Conservation (phyloP, 345 rosid genomes). For the Salix dunnii region DNA sequence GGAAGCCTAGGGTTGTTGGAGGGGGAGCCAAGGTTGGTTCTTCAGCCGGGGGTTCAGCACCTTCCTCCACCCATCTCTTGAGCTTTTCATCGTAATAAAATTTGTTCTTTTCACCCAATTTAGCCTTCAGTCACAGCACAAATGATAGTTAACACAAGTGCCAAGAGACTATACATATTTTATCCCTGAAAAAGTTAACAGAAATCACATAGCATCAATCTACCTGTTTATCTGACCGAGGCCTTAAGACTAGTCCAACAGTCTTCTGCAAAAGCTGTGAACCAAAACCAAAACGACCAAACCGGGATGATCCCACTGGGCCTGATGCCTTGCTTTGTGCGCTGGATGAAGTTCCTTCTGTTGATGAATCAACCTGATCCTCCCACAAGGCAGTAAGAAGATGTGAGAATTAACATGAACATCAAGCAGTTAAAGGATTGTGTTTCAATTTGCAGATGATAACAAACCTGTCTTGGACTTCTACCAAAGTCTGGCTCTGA, state of each 20-base stretch:
- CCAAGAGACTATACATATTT: not conserved
- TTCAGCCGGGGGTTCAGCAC: constrained; percentile 81
- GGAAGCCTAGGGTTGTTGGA: constrained; percentile 64
- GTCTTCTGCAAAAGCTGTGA: constrained; percentile 77
- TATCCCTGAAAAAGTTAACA: not conserved
- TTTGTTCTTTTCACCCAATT: constrained; percentile 81
- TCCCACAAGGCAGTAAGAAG: constrained; percentile 17
- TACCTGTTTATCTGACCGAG: constrained; percentile 79
- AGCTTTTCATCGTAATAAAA: constrained; percentile 90
- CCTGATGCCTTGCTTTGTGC: constrained; percentile 55
- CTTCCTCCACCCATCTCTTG: constrained; percentile 98
- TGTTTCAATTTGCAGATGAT: constrained; percentile 5
- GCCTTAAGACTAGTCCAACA: constrained; percentile 71
- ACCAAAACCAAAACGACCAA: constrained; percentile 76
- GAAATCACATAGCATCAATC: constrained; percentile 9
- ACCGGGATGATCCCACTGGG: constrained; percentile 58
- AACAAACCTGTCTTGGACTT: constrained; percentile 66
- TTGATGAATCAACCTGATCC: constrained; percentile 57
- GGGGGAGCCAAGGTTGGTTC: constrained; percentile 84
- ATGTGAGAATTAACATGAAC: constrained; percentile 3
- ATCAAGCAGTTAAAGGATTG: constrained; percentile 1
- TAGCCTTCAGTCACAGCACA: constrained; percentile 57
- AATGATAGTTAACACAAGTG: constrained; percentile 11
- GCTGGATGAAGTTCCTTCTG: constrained; percentile 41
- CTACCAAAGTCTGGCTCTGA: constrained; percentile 82